These are phyloP conservation scores for Plasmopara muralis DNA, from an alignment of 352 stramenopile genomes.

Conservation along the genomic window DNA sequence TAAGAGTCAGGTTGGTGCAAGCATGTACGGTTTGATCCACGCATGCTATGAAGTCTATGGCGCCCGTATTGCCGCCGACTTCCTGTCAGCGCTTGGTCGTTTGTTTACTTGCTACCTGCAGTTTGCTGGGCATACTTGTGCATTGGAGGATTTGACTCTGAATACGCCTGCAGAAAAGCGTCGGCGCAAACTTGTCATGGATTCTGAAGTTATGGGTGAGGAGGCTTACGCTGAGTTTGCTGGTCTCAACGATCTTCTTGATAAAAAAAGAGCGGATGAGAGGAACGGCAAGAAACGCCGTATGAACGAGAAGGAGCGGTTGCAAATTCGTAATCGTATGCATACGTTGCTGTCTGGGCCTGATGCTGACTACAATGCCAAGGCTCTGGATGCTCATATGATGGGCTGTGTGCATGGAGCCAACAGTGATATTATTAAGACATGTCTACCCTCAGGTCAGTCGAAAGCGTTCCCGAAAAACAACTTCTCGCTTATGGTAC, in stretches of 20 bases:
- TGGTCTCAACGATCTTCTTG: slow-evolving; percentile 60
- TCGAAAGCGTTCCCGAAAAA: slow-evolving; percentile 98
- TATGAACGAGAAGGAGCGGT: slow-evolving; percentile 79
- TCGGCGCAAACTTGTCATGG: slow-evolving; percentile 83
- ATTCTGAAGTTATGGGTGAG: slow-evolving; percentile 75
- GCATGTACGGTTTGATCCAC: slow-evolving; percentile 97
- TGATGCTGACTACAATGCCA: slow-evolving; percentile 66
- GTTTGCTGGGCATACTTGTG: slow-evolving; percentile 97
- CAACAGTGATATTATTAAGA: slow-evolving; percentile 98
- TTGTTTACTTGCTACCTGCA: slow-evolving; percentile 98
- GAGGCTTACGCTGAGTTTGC: slow-evolving; percentile 83
- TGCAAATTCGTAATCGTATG: slow-evolving; percentile 70
- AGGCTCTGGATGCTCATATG: slow-evolving; percentile 84
- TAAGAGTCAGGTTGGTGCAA: slow-evolving; percentile 98
- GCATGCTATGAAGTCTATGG: slow-evolving; percentile 92
- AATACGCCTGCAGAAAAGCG: slow-evolving; percentile 90
- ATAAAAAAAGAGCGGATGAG: slow-evolving; percentile 47
- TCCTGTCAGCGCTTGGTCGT: slow-evolving; percentile 79
- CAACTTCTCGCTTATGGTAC: slow-evolving; percentile 99
- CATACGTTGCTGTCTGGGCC: slow-evolving; percentile 59
- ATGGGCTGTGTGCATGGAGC: slow-evolving; percentile 86
- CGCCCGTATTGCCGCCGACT: slow-evolving; percentile 69
- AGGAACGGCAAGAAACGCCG: slow-evolving; percentile 59
- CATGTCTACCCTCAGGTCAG: slow-evolving; percentile 96
- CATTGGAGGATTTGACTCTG: slow-evolving; percentile 98